Conservation (phyloP, 2,329 filamentous ascomycete genomes). For the Emmonsia crescens region DNA sequence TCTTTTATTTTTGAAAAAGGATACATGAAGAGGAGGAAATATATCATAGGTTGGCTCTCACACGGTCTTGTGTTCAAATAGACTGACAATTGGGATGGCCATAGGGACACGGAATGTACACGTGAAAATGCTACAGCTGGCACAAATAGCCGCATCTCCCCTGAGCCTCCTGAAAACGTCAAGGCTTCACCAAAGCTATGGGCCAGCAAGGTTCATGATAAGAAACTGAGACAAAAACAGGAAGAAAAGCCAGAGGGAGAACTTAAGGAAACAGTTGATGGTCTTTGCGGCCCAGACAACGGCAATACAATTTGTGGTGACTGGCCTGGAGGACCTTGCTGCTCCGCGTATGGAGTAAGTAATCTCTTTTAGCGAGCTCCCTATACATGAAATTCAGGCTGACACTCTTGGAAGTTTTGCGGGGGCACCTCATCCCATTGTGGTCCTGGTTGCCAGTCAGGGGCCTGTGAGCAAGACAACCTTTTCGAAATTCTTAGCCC, state of each 20-base stretch:
- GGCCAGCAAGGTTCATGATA: not conserved
- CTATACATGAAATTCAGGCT: not conserved
- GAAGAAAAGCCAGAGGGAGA: not conserved
- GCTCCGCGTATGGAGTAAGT: slow-evolving; percentile 49
- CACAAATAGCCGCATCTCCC: not conserved
- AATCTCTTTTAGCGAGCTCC: not conserved
- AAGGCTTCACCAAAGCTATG: not conserved
- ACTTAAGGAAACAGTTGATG: slow-evolving; percentile 26
- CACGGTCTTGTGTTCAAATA: not conserved
- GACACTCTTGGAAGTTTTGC: slow-evolving; percentile 18
- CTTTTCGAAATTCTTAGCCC: not conserved
- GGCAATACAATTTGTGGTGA: slow-evolving; percentile 41
- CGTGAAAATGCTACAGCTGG: not conserved
- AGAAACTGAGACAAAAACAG: not conserved
- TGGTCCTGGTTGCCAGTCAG: slow-evolving; percentile 47
- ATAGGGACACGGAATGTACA: not conserved
- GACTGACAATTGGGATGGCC: not conserved
- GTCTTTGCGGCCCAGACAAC: slow-evolving; percentile 43
- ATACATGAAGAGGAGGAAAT: not conserved
- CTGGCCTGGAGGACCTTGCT: slow-evolving; percentile 44
- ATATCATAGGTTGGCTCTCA: not conserved
- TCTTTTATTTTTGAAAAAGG: not conserved
- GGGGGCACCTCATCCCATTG: slow-evolving; percentile 40
- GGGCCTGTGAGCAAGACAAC: slow-evolving; percentile 31
- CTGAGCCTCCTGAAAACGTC: not conserved